Evolutionary conservation across 1,284 basidiomycete genomes (phyloP), one percentile per base, ranked within the genome.

Genomic region (Singerocomus rubriflavus): DNA sequence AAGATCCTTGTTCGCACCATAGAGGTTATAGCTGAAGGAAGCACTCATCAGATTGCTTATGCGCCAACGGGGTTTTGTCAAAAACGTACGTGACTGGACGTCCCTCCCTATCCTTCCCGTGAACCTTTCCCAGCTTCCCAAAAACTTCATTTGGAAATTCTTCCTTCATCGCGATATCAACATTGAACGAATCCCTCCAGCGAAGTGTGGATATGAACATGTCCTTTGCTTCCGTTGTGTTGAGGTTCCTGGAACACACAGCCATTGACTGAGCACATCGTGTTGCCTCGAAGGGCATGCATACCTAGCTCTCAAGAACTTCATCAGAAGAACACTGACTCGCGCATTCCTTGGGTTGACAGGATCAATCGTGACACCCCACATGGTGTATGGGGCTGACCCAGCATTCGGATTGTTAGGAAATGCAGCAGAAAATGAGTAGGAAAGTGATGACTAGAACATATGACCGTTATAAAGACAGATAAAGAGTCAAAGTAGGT

Each of bases 241-340:
- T 77, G 51, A 88, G 66, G 52, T 84, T 77, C 57, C 85, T 87
- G 45, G 6, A 9, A 39, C 29, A 37, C 30, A 25, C 27, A 17
- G 6, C 1, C 7, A 11, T 30, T 37, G 26, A 13, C 3, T 31
- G 33, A 49, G 35, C 1, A 17, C 6, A 2, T 4, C 14, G 39
- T 16, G 9, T 11, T 35, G 26, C 27, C 21, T 21, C 21, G 21
- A 9, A 12, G 32, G 17, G 17, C 21, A 11, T 39, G 26, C 71
- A n/a, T 55, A 82, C 86, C 85, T 80, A 10, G 88, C 88, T 52
- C 85, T 76, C 32, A 89, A 70, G 71, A 90, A 91, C 65, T 91
- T 91, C 78, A 87, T 80, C 38, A 91, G 73, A 7, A 90, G 61
- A 17, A 90, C 85, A 58, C 84, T 88, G 40, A 80, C 78, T 9